A percentile compares a stretch with the other conserved stretches of the same genome.
Evolutionary conservation across 1,139 yeast species (phyloP).

Genomic region (Trichomonascaceae sp.): DNA sequence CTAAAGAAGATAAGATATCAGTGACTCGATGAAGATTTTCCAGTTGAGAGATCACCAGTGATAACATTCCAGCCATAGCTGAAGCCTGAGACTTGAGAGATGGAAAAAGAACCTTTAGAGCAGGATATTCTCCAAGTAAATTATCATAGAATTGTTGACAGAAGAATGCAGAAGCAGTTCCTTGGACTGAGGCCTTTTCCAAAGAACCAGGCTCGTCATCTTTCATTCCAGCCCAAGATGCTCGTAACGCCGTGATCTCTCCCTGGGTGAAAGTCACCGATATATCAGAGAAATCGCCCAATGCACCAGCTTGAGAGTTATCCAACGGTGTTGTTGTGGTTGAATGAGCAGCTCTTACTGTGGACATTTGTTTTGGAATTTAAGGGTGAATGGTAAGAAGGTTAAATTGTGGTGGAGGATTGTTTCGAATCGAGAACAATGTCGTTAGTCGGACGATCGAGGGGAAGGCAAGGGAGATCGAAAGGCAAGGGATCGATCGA

Average conservation of each 20-base stretch:
- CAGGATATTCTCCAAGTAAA: slow-evolving; percentile 48
- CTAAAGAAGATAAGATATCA: slow-evolving; percentile 56
- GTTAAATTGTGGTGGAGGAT: background rate
- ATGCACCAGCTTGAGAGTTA: background rate
- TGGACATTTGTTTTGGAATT: background rate
- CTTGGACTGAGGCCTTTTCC: slow-evolving; percentile 25
- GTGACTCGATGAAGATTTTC: slow-evolving; percentile 44
- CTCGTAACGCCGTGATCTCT: slow-evolving; percentile 21
- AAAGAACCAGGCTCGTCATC: slow-evolving; percentile 23
- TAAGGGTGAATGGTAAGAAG: background rate
- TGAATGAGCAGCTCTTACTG: background rate
- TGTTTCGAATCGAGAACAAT: background rate
- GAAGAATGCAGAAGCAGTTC: slow-evolving; percentile 28
- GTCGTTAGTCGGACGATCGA: background rate
- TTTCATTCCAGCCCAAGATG: slow-evolving; percentile 24
- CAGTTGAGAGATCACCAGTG: slow-evolving; percentile 49
- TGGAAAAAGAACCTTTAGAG: slow-evolving; percentile 54
- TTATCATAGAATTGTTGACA: slow-evolving; percentile 56
- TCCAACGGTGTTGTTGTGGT: background rate
- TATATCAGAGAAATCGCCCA: slow-evolving; percentile 20
- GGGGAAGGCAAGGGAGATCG: background rate
- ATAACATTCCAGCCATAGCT: slow-evolving; percentile 73
- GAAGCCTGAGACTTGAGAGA: slow-evolving; percentile 66
- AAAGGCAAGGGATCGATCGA: background rate
- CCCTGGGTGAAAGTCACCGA: slow-evolving; percentile 20